Percentiles rank a stretch among this genome's conserved stretches.
Evolutionary conservation across 2,329 filamentous ascomycete genomes (phyloP).

Genomic region (Fusarium chaquense): DNA sequence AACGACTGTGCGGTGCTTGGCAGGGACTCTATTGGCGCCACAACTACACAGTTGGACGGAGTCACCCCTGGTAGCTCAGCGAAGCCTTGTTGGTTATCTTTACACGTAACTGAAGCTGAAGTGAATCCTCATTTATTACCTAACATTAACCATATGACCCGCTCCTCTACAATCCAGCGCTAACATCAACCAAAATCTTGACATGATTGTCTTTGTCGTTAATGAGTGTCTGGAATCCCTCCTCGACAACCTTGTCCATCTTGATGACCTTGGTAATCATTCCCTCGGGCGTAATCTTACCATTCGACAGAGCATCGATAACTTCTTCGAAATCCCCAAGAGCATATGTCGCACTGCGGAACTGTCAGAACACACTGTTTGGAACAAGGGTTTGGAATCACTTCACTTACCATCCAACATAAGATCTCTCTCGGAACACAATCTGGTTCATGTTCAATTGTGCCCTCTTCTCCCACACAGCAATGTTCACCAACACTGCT

Average conservation of each 20-base stretch:
- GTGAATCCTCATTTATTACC: background rate
- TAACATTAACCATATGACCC: rapidly evolving
- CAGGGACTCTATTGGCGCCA: too few relatives aligned
- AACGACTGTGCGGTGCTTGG: too few relatives aligned
- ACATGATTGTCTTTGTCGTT: conserved; percentile 28
- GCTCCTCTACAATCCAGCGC: conserved; percentile 1
- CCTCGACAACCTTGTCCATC: conserved; percentile 27
- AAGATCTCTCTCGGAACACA: conserved; percentile 24
- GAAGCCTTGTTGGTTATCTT: background rate
- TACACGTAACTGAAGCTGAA: background rate
- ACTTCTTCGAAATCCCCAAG: conserved; percentile 26
- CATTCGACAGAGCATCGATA: conserved; percentile 18
- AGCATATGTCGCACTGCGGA: background rate
- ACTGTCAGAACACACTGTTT: background rate
- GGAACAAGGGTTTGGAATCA: rapidly evolving
- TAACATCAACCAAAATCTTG: conserved; percentile 21
- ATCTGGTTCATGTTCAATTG: conserved; percentile 30
- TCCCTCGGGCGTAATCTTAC: conserved; percentile 3
- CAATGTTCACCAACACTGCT: conserved; percentile 13
- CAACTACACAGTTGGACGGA: background rate
- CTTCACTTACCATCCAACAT: conserved; percentile 23
- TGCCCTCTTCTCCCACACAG: conserved; percentile 25
- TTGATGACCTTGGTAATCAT: conserved; percentile 32
- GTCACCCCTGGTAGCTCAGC: background rate
- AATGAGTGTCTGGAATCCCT: conserved; percentile 14